Percentiles rank a stretch among this genome's conserved stretches.
These are phyloP conservation scores for Quercus variabilis DNA, from an alignment of 306 rosid species.

Conservation along the genomic window DNA sequence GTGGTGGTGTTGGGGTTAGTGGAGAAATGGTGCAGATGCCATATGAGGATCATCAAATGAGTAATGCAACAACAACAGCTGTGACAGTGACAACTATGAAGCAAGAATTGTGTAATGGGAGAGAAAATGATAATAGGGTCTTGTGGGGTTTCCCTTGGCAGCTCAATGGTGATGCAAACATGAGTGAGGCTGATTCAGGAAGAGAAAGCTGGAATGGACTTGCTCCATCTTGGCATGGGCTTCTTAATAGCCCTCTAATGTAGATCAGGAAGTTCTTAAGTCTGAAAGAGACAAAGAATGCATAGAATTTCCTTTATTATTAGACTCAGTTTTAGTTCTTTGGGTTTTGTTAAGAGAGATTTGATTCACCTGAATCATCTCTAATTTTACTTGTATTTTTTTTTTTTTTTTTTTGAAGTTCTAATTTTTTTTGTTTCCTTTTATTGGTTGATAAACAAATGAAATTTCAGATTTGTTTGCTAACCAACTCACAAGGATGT, in stretches of 20 bases:
- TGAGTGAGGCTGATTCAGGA: slow-evolving; percentile 57
- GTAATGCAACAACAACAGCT: slow-evolving; percentile 51
- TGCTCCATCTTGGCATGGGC: slow-evolving; percentile 81
- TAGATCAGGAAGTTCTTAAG: slow-evolving; percentile 27
- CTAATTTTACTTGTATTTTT: slow-evolving; percentile 4
- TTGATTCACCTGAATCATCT: slow-evolving; percentile 38
- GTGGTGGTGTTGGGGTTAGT: slow-evolving; percentile 31
- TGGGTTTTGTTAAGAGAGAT: slow-evolving; percentile 23
- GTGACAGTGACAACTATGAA: slow-evolving; percentile 76
- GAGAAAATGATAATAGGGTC: slow-evolving; percentile 46
- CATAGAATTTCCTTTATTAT: slow-evolving; percentile 14
- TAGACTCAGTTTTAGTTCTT: slow-evolving; percentile 27
- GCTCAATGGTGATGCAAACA: slow-evolving; percentile 51
- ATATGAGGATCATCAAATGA: slow-evolving; percentile 45
- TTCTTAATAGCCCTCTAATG: slow-evolving; percentile 84
- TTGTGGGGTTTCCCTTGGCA: slow-evolving; percentile 95
- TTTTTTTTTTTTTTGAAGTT: slow-evolving; percentile 5
- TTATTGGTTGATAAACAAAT: slow-evolving; percentile 39
- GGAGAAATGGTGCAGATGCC: slow-evolving; percentile 49
- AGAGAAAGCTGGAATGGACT: slow-evolving; percentile 77
- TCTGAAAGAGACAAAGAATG: slow-evolving; percentile 15
- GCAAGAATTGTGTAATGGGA: slow-evolving; percentile 58
- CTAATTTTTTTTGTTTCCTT: slow-evolving; percentile 28
- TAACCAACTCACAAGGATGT: slow-evolving; percentile 31
- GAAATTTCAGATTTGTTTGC: slow-evolving; percentile 44